Conservation (phyloP, 257 asterid species). For the Phtheirospermum japonicum region DNA sequence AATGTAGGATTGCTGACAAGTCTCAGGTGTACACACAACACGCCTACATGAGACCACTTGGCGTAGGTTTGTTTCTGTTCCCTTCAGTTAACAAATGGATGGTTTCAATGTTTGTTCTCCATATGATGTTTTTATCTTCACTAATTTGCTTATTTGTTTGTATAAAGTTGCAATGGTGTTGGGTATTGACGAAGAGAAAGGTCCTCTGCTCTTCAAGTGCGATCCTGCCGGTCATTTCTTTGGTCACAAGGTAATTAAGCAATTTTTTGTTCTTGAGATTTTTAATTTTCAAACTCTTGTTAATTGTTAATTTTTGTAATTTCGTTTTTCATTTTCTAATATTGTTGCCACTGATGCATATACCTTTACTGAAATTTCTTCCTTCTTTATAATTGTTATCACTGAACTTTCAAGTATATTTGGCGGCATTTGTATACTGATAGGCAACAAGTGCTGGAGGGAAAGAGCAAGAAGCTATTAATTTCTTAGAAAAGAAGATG, state of each 20-base stretch:
- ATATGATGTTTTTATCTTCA: constrained; percentile 10
- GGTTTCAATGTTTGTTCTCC: constrained; percentile 13
- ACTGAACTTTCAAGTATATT: constrained; percentile 9
- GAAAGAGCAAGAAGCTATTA: constrained; percentile 95
- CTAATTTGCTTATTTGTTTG: constrained; percentile 19
- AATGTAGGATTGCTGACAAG: constrained; percentile 95
- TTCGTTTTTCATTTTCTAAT: not conserved
- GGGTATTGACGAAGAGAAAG: constrained; percentile 94
- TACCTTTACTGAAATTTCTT: not conserved
- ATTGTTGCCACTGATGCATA: constrained; percentile 19
- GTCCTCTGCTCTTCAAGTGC: constrained; percentile 98
- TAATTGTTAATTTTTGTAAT: not conserved
- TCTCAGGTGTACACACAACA: constrained; percentile 99
- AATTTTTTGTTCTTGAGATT: not conserved
- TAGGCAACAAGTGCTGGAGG: constrained; percentile 98
- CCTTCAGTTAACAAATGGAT: constrained; percentile 9
- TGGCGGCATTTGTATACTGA: constrained; percentile 22
- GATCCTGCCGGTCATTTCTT: constrained; percentile 99
- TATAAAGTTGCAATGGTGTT: constrained; percentile 83
- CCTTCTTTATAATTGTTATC: not conserved
- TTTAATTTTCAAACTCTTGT: constrained; percentile 1
- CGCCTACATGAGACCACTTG: constrained; percentile 99
- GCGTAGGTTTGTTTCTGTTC: constrained; percentile 69
- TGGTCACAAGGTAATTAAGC: constrained; percentile 81
- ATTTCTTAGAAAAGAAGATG: constrained; percentile 95